Base-by-base conservation (phyloP, 768 basidiomycete species). In the Russula dissimulans region DNA sequence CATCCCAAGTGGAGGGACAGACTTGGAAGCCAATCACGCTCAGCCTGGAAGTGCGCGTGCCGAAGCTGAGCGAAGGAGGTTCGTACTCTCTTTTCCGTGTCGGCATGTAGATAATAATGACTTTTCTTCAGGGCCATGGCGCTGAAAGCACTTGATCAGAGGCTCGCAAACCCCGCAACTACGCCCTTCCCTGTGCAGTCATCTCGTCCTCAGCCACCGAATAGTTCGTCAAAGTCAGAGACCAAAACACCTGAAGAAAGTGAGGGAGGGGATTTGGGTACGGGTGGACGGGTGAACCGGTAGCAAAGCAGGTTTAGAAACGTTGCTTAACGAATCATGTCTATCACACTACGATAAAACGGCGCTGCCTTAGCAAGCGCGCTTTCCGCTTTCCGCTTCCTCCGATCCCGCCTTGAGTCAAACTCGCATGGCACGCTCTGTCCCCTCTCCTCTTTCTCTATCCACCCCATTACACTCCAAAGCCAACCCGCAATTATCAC, bases 21-120 rank as follows among this genome's bases (percentile, higher is more conserved):
- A 94, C 67, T 61, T 90, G 41, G 92, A 94, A 70, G 78, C 79
- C 61, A 89, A 84, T 10, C 94, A 92, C 70, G 77, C 74, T 44
- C 84, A 84, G 66, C 78, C 89, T 39, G 94, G 91, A 14, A 89
- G 86, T 69, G 86, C 93, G 18, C 81, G 97, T 38, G 97, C 97
- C 22, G 97, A 99, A 74, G 97, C 97, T 18, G 97, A 99, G 76
- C 79, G 97, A 61, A 78, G 95, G 76, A 82, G 95, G 94, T 94
- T 63, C 58, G 82, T 59, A 11, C 59, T 68, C 29, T 64, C 56
- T 57, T n/a, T 54, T 26, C 49, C 7, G 31, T 38, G 12, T 57
- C 12, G 15, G 18, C n/a, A 15, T 12, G 22, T 10, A 8, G 48
- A 47, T 6, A 12, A 15, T 56, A 10, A 65, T 56, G 34, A 44